A percentile compares a stretch with the other conserved stretches of the same genome.
These are phyloP conservation scores for Corymbia calophylla DNA, from an alignment of 441 rosid genomes.

Conservation along the genomic window DNA sequence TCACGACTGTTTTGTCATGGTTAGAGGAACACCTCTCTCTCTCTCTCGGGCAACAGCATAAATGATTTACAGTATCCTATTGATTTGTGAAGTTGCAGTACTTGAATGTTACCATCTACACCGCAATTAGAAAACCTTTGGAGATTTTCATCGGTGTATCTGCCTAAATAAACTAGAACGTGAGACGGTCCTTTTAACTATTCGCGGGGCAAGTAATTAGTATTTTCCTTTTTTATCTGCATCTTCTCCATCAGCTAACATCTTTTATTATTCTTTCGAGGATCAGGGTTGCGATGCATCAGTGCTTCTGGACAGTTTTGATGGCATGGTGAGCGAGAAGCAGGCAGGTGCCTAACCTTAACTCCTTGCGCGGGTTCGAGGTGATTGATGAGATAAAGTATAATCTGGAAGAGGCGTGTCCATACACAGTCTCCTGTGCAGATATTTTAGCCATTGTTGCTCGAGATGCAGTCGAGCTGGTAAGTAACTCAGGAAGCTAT, in stretches of 20 bases:
- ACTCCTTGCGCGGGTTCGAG: conserved; percentile 63
- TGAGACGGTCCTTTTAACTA: not conserved
- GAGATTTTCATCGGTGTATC: not conserved
- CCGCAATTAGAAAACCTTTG: not conserved
- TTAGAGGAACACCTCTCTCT: conserved; percentile 3
- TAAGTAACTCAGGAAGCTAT: not conserved
- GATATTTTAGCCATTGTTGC: conserved; percentile 69
- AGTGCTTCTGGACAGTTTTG: conserved; percentile 55
- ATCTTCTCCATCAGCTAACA: not conserved
- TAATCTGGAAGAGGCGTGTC: conserved; percentile 69
- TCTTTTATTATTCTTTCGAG: not conserved
- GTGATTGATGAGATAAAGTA: conserved; percentile 68
- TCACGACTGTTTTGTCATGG: conserved; percentile 87
- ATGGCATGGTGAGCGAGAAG: conserved; percentile 63
- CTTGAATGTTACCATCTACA: not conserved
- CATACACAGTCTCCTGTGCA: conserved; percentile 65
- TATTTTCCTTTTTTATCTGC: not conserved
- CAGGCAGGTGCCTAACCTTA: conserved; percentile 53
- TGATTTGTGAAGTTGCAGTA: not conserved
- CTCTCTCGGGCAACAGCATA: not conserved
- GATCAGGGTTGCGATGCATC: conserved; percentile 78
- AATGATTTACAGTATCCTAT: not conserved
- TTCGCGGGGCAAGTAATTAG: not conserved
- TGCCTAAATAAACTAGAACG: not conserved
- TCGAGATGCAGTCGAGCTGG: conserved; percentile 61